phyloP scores from a whole-genome alignment of 257 asterid species.

The Galeopsis tetrahit region DNA sequence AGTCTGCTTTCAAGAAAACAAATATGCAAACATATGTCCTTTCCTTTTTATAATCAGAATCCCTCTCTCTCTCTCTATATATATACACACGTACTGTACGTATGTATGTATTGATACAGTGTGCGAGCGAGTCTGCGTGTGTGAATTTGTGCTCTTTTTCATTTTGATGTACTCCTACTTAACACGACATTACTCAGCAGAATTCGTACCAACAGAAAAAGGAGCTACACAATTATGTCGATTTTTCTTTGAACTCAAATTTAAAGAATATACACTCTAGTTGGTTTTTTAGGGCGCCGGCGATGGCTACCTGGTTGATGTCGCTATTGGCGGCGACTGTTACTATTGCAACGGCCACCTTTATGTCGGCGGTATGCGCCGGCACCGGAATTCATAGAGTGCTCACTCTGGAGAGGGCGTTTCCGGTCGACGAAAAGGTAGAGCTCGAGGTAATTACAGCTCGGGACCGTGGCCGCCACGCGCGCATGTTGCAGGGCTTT shows the following conservation, averaged over 20 bases:
- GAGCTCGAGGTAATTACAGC: conserved; percentile 63
- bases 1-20: conserved; percentile 6
- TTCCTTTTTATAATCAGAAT: conserved; percentile 12
- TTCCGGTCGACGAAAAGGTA: conserved; percentile 55
- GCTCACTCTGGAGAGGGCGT: conserved; percentile 66
- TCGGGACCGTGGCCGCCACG: conserved; percentile 84
- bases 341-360: conserved; percentile 29
- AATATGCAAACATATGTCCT: conserved; percentile 5
- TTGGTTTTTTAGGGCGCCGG: conserved; percentile 37
- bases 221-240: background rate
- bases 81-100: background rate
- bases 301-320: conserved; percentile 49
- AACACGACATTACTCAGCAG: conserved; percentile 11
- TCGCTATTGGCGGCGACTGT: conserved; percentile 36
- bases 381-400: conserved; percentile 48
- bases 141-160: conserved; percentile 18
- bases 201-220: conserved; percentile 11
- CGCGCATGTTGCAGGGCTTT: conserved; percentile 67
- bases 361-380: conserved; percentile 35
- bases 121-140: background rate
- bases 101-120: background rate
- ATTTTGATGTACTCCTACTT: background rate
- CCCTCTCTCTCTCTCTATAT: background rate
- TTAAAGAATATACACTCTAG: background rate
- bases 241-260: conserved; percentile 16